These are phyloP conservation scores for Scytalidium sp. DNA, from an alignment of 2,329 filamentous ascomycete genomes.

Conservation along the genomic window DNA sequence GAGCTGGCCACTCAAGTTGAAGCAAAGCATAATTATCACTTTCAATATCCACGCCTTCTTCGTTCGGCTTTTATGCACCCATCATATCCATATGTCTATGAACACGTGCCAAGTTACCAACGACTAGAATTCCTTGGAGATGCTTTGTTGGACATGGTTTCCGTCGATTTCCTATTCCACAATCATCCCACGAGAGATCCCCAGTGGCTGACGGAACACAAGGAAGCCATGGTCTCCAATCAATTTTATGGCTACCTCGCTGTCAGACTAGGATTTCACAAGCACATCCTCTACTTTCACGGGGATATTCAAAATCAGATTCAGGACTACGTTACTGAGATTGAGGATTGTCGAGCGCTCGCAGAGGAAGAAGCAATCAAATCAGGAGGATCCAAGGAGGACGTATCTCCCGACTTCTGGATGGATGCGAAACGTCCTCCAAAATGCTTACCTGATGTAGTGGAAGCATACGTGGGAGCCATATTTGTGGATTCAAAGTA, in stretches of 20 bases:
- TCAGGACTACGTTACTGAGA: constrained; percentile 52
- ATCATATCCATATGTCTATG: constrained; percentile 72
- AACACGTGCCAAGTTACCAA: constrained; percentile 84
- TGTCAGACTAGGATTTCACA: constrained; percentile 74
- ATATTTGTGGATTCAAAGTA: constrained; percentile 88
- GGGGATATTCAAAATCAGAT: constrained; percentile 42
- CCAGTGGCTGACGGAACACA: constrained; percentile 97
- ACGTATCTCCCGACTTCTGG: constrained; percentile 67
- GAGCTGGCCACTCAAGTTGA: constrained; percentile 67
- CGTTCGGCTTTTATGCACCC: constrained; percentile 86
- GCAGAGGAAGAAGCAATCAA: constrained; percentile 27
- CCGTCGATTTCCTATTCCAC: constrained; percentile 78
- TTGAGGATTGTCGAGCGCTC: constrained; percentile 50
- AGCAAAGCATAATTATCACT: constrained; percentile 55
- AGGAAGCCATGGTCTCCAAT: constrained; percentile 99
- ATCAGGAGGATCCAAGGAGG: constrained; percentile 30
- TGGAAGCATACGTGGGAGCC: constrained; percentile 87
- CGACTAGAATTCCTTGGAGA: constrained; percentile 91
- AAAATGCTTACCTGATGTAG: constrained; percentile 77
- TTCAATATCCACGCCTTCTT: constrained; percentile 72
- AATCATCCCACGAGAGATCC: constrained; percentile 77
- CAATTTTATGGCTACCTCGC: constrained; percentile 84
- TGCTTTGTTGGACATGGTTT: constrained; percentile 80
- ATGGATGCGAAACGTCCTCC: constrained; percentile 59
- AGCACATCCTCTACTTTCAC: constrained; percentile 61